Conservation (phyloP, 495 filamentous ascomycete genomes). For the Aspergillus olivimuriae region DNA sequence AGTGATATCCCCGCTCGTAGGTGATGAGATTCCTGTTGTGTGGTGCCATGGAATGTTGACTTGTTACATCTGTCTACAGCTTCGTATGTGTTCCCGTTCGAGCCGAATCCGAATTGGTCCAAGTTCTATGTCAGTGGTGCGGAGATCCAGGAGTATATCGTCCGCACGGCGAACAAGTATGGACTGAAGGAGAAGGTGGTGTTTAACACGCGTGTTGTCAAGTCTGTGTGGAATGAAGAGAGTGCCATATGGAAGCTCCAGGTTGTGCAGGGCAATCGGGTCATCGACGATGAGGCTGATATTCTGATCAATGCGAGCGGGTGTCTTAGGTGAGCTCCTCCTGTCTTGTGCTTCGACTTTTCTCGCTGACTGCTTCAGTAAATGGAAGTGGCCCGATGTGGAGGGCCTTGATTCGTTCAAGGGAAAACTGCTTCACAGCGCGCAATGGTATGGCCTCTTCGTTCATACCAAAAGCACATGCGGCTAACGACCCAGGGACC, state of each 20-base stretch:
- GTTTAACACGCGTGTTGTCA: constrained; percentile 38
- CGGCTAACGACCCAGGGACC: constrained; percentile 9
- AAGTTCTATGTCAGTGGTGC: constrained; percentile 48
- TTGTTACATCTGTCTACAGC: too few species aligned
- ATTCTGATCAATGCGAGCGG: not conserved
- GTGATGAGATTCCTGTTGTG: too few species aligned
- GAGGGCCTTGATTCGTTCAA: constrained; percentile 35
- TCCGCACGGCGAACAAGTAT: constrained; percentile 44
- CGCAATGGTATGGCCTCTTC: constrained; percentile 21
- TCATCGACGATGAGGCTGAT: constrained; percentile 1
- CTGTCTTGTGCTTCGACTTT: not conserved
- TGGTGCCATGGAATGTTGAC: too few species aligned
- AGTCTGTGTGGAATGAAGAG: constrained; percentile 42
- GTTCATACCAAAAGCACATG: not conserved
- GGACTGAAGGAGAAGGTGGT: constrained; percentile 43
- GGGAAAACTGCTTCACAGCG: constrained; percentile 40
- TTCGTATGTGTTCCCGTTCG: constrained; percentile 46
- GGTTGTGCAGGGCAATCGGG: not conserved
- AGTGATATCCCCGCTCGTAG: constrained; percentile 5
- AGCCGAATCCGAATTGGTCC: constrained; percentile 53
- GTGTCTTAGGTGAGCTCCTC: not conserved
- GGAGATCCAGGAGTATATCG: constrained; percentile 55
- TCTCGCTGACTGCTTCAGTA: constrained; percentile 8
- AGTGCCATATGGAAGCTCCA: constrained; percentile 14
- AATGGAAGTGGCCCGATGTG: constrained; percentile 39